Evolutionary conservation across 805 yeast genomes (phyloP), one percentile per base, ranked within the genome.

Genomic region (Cyberlindnera euphorbiae): DNA sequence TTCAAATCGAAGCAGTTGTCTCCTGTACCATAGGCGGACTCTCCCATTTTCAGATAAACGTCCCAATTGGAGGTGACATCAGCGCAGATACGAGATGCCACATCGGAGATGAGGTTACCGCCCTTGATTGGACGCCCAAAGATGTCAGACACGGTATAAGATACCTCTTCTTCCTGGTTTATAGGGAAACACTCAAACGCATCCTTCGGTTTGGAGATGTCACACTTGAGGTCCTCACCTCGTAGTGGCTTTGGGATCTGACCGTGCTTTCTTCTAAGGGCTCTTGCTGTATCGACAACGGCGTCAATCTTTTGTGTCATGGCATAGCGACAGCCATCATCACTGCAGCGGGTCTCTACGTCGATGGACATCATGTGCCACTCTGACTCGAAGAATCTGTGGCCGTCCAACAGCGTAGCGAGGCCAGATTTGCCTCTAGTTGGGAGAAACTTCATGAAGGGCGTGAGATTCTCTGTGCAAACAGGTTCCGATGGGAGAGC

Each of bases 311-410:
- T 63, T 46, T 85, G 89, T 17, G 70, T 63, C 76, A 87, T 68
- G 15, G 64, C 56, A 49, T 73, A 71, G 28, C 60, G 56, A 46
- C 88, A 82, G 6, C 39, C 33, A 4, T 43, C 51, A 4, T 52
- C 60, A 17, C 57, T 62, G 47, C 88, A 78, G 10, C 60, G 62
- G 0, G 87, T 78, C 13, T 62, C 61, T 17, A 90, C 69, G 56
- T 90, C 97, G 30, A 93, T 76, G 2, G 96, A 73, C 87, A 93
- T 81, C 27, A 89, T 77, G 46, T 89, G 96, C 97, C 97, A 93
- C 44, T 80, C 77, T 0, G 96, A 79, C 53, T 88, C 95, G 58
- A 88, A 93, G 8, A 87, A 73, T 52, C 80, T 80, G 56, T 87
- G 96, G 14, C 98, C 97, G 50, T 88, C 95, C 17, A 93, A 65